Evolutionary conservation across 305 asterid species (phyloP).

Genomic region (Stenogyne calaminthoides): DNA sequence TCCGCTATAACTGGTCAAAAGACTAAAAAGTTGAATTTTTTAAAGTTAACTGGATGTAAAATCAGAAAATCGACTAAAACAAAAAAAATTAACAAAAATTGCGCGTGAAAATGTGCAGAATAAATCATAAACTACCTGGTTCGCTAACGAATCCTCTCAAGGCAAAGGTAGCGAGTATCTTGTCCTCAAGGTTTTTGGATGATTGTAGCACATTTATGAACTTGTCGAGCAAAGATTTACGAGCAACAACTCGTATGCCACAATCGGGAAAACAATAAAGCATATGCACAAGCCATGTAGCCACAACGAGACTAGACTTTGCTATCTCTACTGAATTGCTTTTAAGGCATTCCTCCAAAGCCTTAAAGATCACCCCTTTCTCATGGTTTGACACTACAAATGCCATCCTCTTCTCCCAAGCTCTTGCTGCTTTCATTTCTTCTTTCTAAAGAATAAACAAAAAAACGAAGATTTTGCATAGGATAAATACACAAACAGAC

Average conservation of each 20-base stretch:
- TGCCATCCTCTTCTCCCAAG: constrained; percentile 76
- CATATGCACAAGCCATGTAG: constrained; percentile 83
- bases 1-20: too few relatives aligned
- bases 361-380: constrained; percentile 66
- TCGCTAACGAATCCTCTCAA: constrained; percentile 66
- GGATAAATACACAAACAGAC: neutral
- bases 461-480: neutral
- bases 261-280: constrained; percentile 71
- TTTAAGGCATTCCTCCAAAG: constrained; percentile 69
- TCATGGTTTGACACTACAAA: constrained; percentile 76
- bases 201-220: constrained; percentile 71
- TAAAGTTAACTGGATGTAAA: too few relatives aligned
- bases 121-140: constrained; percentile 47
- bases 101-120: neutral
- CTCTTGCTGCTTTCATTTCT: constrained; percentile 63
- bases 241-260: constrained; percentile 65
- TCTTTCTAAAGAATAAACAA: constrained; percentile 48
- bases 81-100: too few relatives aligned
- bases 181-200: constrained; percentile 79
- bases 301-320: constrained; percentile 60
- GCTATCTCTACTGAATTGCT: constrained; percentile 77
- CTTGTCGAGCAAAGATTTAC: constrained; percentile 70
- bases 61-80: too few relatives aligned
- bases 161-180: constrained; percentile 72
- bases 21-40: too few relatives aligned